phyloP scores from a whole-genome alignment of 306 rosid genomes.

The Glycine soja region DNA sequence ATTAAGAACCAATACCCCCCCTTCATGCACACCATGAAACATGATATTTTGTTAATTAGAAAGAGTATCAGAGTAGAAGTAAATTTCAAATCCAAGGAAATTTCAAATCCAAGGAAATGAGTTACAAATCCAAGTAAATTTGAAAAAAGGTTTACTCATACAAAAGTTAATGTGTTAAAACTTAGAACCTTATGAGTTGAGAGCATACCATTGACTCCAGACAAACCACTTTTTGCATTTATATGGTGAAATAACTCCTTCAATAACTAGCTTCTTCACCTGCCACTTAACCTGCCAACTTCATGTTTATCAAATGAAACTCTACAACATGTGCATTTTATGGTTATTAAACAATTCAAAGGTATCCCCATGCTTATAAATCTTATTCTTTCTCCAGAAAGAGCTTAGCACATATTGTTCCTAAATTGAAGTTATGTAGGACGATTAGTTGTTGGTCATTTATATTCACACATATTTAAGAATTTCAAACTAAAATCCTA shows the following conservation, averaged over 20 bases:
- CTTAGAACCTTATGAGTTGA: conserved; percentile 49
- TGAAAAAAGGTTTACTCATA: conserved; percentile 44
- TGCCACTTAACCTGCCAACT: conserved; percentile 79
- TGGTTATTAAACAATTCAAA: conserved; percentile 33
- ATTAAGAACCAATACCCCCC: conserved; percentile 30
- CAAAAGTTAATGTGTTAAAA: conserved; percentile 41
- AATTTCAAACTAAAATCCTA: conserved; percentile 40
- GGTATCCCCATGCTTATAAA: background rate
- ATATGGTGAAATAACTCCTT: conserved; percentile 62
- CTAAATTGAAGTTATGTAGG: conserved; percentile 32
- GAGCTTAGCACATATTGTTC: conserved; percentile 13
- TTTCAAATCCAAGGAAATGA: background rate
- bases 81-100: conserved; percentile 38
- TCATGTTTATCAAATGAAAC: conserved; percentile 58
- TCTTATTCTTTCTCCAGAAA: conserved; percentile 19
- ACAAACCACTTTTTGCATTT: conserved; percentile 54
- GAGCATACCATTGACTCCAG: conserved; percentile 68
- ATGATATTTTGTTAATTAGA: conserved; percentile 34
- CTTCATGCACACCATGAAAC: conserved; percentile 35
- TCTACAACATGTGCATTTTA: conserved; percentile 36
- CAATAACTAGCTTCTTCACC: conserved; percentile 62
- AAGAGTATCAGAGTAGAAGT: background rate
- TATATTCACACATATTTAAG: conserved; percentile 31
- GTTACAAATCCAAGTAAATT: background rate
- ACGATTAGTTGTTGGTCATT: conserved; percentile 24